phyloP scores from a whole-genome alignment of 148 eudicot genomes.

The Vaccinium macrocarpon region DNA sequence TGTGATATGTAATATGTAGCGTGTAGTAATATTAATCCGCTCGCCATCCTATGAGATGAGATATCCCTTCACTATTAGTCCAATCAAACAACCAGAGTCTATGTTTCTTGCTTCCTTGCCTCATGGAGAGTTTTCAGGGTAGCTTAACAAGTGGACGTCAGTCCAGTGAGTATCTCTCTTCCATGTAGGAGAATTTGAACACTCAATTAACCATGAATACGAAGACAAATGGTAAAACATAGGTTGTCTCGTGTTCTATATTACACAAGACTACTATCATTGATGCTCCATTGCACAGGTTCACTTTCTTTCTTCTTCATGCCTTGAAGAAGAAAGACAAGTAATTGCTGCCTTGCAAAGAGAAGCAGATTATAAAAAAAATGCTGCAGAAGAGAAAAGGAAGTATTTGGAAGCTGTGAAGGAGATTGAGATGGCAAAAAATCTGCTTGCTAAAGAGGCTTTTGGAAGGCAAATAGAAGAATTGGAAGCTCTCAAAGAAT shows the following conservation, averaged over 20 bases:
- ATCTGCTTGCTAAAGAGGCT: slow-evolving; percentile 52
- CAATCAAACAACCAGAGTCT: slow-evolving; percentile 13
- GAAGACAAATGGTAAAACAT: neutral
- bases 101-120: neutral
- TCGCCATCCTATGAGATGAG: neutral
- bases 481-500: slow-evolving; percentile 47
- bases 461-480: slow-evolving; percentile 71
- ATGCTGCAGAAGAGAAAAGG: slow-evolving; percentile 55
- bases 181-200: neutral
- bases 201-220: slow-evolving; percentile 6
- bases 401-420: slow-evolving; percentile 59
- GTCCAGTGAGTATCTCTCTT: neutral
- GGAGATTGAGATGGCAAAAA: slow-evolving; percentile 59
- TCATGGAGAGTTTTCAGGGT: neutral
- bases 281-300: slow-evolving; percentile 43
- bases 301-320: slow-evolving; percentile 52
- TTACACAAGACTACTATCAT: neutral
- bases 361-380: slow-evolving; percentile 56
- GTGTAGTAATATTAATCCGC: neutral
- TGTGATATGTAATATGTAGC: no score
- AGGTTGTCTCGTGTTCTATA: neutral
- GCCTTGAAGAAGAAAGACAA: slow-evolving; percentile 55
- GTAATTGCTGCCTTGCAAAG: slow-evolving; percentile 61
- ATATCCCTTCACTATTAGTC: neutral
- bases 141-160: neutral